Evolutionary conservation across 371 early-diverging fungal genomes (phyloP), one percentile per base, ranked within the genome.

Genomic region (Thermomucor indicae-seudaticae): DNA sequence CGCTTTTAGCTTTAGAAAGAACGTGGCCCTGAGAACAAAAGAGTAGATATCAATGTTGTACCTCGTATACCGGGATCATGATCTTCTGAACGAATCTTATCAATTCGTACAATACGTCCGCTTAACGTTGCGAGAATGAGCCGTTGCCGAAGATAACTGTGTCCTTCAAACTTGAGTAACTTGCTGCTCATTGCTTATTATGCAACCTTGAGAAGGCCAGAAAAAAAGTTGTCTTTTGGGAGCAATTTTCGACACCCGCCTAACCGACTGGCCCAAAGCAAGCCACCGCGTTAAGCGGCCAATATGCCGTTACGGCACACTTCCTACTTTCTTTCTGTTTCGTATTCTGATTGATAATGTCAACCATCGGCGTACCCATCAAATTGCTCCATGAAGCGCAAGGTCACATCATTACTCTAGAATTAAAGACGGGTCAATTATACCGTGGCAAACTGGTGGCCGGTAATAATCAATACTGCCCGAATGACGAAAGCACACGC

Each of bases 381-480:
- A 93, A 97, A 83, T 84, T 98, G 51, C 84, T 99, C 54, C 96
- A 99, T 70, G 98, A 99, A 86, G 87, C 95, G 65, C 87, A 89
- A 67, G 97, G 97, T 67, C 96, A 96, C 69, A 85, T 94, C 49
- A 84, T 99, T 46, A 92, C 95, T 22, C 76, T 97, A 47, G 97
- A 97, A 72, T 82, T 96, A 39, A 92, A 92, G 70, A 95, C 91
- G 47, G 96, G 96, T 46, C 83, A 88, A 48, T 78, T 91, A 46
- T 96, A 95, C 77, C 90, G 96, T 58, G 98, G 99, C 49, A 90
- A 88, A 57, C 85, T 99, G 32, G 76, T 90, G 43, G 95, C 96
- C 69, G 89, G 89, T 87, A 79, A 56, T 11, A 16, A 11, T 34
- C 22, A 4, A 20, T 10, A 29, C 16, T 35, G n/a, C n/a, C n/a